Percentiles rank a stretch among this genome's conserved stretches.
Conservation (phyloP, 2,329 filamentous ascomycete species). For the Juglanconis oblonga region DNA sequence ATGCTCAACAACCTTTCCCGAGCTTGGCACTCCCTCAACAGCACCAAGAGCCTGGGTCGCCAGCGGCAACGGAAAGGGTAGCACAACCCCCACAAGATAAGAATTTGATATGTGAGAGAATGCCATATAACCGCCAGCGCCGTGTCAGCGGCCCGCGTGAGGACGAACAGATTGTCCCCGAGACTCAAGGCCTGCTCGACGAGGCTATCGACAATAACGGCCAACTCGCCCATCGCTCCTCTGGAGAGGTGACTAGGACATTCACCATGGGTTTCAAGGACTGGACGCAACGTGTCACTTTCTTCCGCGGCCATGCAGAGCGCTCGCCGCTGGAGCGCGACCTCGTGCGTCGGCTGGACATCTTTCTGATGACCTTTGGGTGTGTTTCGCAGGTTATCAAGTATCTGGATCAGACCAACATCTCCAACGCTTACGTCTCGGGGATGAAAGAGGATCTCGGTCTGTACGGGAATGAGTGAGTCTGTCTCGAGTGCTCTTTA, state of each 20-base stretch:
- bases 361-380: slow-evolving; percentile 34
- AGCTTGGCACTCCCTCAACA: background rate
- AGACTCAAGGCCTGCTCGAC: slow-evolving; percentile 5
- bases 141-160: background rate
- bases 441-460: slow-evolving; percentile 36
- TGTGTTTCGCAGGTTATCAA: slow-evolving; percentile 32
- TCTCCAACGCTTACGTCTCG: slow-evolving; percentile 36
- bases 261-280: slow-evolving; percentile 6
- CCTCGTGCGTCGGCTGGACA: slow-evolving; percentile 31
- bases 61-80: background rate
- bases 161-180: background rate
- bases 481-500: background rate
- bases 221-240: background rate
- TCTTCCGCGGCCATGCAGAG: slow-evolving; percentile 16
- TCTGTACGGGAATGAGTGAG: slow-evolving; percentile 27
- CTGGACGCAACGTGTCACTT: slow-evolving; percentile 3
- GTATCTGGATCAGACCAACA: slow-evolving; percentile 35
- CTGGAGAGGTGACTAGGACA: background rate
- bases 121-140: slow-evolving; percentile 6
- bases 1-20: background rate
- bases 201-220: background rate
- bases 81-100: background rate
- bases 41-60: background rate
- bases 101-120: background rate
- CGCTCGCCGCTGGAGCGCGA: slow-evolving; percentile 29